Conservation (phyloP, 2,329 filamentous ascomycete species). For the Sporothrix protearum region DNA sequence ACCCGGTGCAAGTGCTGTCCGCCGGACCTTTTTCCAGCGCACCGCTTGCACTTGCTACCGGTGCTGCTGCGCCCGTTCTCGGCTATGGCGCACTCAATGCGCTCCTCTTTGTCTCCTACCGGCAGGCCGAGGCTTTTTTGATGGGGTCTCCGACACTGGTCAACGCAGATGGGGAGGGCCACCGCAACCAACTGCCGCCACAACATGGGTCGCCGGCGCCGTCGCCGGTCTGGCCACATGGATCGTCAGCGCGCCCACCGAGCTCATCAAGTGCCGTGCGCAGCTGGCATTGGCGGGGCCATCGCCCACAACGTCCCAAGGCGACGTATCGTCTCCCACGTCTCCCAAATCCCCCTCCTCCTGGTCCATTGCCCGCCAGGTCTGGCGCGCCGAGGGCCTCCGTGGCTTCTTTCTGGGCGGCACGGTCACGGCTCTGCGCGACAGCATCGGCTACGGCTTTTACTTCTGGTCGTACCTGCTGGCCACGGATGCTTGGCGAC, state of each 20-base stretch:
- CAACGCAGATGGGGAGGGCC: conserved; percentile 25
- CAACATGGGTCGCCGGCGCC: conserved; percentile 75
- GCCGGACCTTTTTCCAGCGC: conserved; percentile 14
- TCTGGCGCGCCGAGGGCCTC: conserved; percentile 55
- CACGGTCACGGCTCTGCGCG: conserved; percentile 72
- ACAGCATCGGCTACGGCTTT: conserved; percentile 92
- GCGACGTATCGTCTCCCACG: too few species aligned
- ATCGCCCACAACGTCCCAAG: conserved; percentile 23
- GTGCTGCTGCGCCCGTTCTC: conserved; percentile 78
- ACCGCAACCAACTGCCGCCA: conserved; percentile 52
- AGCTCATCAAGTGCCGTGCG: conserved; percentile 84
- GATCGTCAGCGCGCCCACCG: conserved; percentile 80
- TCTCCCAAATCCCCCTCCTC: conserved; percentile 44
- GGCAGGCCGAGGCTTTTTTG: conserved; percentile 69
- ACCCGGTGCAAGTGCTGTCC: too few species aligned
- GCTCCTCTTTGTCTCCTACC: conserved; percentile 85
- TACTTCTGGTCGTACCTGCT: conserved; percentile 95
- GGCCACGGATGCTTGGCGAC: conserved; percentile 50
- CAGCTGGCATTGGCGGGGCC: conserved; percentile 54
- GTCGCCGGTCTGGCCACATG: conserved; percentile 80
- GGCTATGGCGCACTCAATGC: conserved; percentile 91
- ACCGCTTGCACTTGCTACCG: conserved; percentile 47
- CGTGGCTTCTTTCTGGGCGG: conserved; percentile 79
- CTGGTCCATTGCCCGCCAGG: conserved; percentile 60
- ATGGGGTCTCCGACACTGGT: conserved; percentile 33